These are phyloP conservation scores for Diaporthe sp. DNA, from an alignment of 2,329 filamentous ascomycete genomes.

Conservation along the genomic window DNA sequence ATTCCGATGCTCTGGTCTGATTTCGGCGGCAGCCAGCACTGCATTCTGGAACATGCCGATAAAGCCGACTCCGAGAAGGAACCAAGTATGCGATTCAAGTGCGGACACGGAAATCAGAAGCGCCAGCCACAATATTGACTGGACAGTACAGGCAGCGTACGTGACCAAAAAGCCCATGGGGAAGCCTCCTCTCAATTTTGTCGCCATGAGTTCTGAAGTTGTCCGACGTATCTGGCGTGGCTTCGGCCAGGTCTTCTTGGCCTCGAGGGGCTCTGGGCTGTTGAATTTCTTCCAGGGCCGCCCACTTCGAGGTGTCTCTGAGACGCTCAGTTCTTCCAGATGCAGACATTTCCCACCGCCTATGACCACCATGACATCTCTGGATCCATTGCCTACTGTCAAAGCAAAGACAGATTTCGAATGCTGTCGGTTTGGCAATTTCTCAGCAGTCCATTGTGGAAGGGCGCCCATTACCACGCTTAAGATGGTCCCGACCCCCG, in stretches of 20 bases:
- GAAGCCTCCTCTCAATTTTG: slow-evolving; percentile 8
- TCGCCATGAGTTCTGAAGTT: background rate
- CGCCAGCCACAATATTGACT: slow-evolving; percentile 53
- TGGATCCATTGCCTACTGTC: slow-evolving; percentile 55
- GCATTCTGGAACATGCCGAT: slow-evolving; percentile 58
- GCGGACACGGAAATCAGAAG: slow-evolving; percentile 56
- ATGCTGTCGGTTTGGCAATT: slow-evolving; percentile 53
- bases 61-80: slow-evolving; percentile 53
- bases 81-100: slow-evolving; percentile 54
- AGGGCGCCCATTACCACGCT: slow-evolving; percentile 51
- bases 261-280: background rate
- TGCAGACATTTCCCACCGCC: slow-evolving; percentile 51
- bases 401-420: slow-evolving; percentile 50
- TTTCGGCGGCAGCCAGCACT: slow-evolving; percentile 48
- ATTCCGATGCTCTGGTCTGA: slow-evolving; percentile 43
- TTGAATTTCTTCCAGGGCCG: slow-evolving; percentile 34
- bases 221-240: background rate
- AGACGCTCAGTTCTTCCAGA: slow-evolving; percentile 55
- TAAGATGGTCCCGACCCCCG: slow-evolving; percentile 52
- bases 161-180: slow-evolving; percentile 40
- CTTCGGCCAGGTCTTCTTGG: background rate
- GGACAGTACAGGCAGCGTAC: slow-evolving; percentile 41
- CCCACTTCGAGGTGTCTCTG: slow-evolving; percentile 22
- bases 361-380: slow-evolving; percentile 54
- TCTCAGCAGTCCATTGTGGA: slow-evolving; percentile 58